Base-by-base conservation (phyloP, 768 basidiomycete species). In the Gyrodon lividus region DNA sequence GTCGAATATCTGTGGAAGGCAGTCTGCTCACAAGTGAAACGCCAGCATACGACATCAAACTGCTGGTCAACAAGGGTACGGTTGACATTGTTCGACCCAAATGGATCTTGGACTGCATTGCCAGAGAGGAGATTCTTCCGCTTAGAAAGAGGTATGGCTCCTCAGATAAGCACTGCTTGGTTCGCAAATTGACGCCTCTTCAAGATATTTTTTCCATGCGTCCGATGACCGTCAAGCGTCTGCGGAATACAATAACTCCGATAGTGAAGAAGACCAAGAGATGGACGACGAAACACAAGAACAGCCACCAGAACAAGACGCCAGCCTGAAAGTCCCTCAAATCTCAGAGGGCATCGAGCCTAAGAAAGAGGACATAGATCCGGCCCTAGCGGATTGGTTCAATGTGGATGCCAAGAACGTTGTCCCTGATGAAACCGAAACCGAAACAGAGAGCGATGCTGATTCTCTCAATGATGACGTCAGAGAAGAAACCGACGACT, bases 61-160 rank as follows among this genome's bases (percentile, higher is more conserved):
- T 82, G 48, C 69, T 89, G 49, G 84, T 92, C 45, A 77, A 86
- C 50, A 90, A 89, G 59, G 85, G 77, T 4, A 73, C 75, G 1
- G 73, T 83, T 49, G 86, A 92, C 56, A 82, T 96, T 44, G 71
- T 96, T 52, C 84, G 79, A 49, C 91, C 95, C 0, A 71, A 78
- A 24, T 98, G 94, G 93, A 74, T 98, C 48, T 63, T 75, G 33
- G 89, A 93, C 61, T 94, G 86, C 20, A 75, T 95, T n/a, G 73
- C 76, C 5, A 71, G 73, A 24, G 78, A 76, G 10, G 72, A 79
- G 51, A 72, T 75, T 17, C 68, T 82, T 23, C 85, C 90, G 1
- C 70, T 94, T 52, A 75, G 67, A 34, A 84, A 86, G 69, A 86
- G 81, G 92, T 93, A 60, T 43, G 34, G 30, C 10, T n/a, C 9